These are phyloP conservation scores for Margaritispora aquatica DNA, from an alignment of 495 filamentous ascomycete species.

Conservation along the genomic window DNA sequence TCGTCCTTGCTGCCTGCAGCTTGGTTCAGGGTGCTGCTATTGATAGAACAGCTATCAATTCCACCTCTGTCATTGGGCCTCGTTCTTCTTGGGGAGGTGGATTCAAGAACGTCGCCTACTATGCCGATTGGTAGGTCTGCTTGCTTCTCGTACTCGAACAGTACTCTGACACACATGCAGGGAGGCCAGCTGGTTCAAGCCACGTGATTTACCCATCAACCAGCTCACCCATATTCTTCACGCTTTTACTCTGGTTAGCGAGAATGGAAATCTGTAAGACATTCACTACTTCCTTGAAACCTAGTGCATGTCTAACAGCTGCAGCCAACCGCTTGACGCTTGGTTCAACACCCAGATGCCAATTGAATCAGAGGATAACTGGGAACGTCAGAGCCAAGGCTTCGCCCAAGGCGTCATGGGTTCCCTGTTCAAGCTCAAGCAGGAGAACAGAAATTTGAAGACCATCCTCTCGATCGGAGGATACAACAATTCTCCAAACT, in stretches of 20 bases:
- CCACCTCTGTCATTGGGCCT: not conserved
- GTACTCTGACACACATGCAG: too few species aligned
- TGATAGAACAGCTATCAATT: too few species aligned
- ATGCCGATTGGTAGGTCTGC: conserved; percentile 62
- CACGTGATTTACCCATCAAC: conserved; percentile 68
- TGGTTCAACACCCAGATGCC: too few species aligned
- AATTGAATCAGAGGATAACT: too few species aligned
- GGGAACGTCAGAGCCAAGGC: too few species aligned
- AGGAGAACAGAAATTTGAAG: conserved; percentile 78
- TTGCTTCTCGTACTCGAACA: too few species aligned
- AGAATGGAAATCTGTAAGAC: conserved; percentile 74
- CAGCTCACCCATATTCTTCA: conserved; percentile 83
- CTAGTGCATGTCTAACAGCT: not conserved
- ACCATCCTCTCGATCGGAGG: conserved; percentile 83
- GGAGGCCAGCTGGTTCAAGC: conserved; percentile 68
- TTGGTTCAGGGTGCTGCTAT: too few species aligned
- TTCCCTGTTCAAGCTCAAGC: conserved; percentile 85
- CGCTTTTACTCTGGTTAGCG: conserved; percentile 76
- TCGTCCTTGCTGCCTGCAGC: too few species aligned
- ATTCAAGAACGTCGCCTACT: conserved; percentile 72
- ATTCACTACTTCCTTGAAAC: not conserved
- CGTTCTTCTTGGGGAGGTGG: conserved; percentile 15
- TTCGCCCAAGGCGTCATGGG: too few species aligned
- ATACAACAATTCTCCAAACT: too few species aligned
- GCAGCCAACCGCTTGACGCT: too few species aligned